These are phyloP conservation scores for Coccomyxa subellipsoidea DNA, from an alignment of 163 green algal species.

Conservation along the genomic window DNA sequence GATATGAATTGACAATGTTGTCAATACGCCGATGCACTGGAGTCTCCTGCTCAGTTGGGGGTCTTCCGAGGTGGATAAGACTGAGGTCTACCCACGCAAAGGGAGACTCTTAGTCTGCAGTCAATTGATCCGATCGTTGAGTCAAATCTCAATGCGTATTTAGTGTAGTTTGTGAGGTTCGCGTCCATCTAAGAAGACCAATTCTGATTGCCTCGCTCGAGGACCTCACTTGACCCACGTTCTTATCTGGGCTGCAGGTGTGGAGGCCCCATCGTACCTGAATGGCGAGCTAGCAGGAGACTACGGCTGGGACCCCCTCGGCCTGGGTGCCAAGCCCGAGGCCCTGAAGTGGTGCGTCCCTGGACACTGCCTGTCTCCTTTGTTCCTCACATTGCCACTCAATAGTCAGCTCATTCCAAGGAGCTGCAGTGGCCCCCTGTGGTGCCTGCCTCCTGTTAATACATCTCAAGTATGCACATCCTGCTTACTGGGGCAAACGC, in stretches of 20 bases:
- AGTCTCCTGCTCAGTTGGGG: not conserved
- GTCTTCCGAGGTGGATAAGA: not conserved
- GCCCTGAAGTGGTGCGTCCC: conserved; percentile 73
- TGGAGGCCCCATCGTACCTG: conserved; percentile 59
- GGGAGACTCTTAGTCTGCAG: too few relatives aligned
- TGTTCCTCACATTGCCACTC: not conserved
- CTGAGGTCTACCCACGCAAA: not conserved
- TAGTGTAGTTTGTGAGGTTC: too few relatives aligned
- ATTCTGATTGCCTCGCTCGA: too few relatives aligned
- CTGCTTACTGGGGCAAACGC: too few relatives aligned
- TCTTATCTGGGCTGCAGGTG: conserved; percentile 21
- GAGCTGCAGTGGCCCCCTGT: too few relatives aligned
- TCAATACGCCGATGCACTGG: not conserved
- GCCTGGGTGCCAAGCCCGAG: conserved; percentile 63
- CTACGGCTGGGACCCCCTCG: conserved; percentile 57
- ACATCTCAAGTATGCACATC: too few relatives aligned
- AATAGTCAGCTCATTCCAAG: not conserved
- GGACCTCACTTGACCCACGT: too few relatives aligned
- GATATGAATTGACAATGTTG: too few relatives aligned
- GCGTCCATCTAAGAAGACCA: too few relatives aligned
- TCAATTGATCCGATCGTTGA: too few relatives aligned
- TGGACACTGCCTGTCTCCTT: not conserved
- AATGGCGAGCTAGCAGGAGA: conserved; percentile 68
- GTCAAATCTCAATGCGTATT: too few relatives aligned
- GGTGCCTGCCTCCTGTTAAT: too few relatives aligned